Base-by-base conservation (phyloP, 176 grass and related monocot genomes). In the Oryza punctata region DNA sequence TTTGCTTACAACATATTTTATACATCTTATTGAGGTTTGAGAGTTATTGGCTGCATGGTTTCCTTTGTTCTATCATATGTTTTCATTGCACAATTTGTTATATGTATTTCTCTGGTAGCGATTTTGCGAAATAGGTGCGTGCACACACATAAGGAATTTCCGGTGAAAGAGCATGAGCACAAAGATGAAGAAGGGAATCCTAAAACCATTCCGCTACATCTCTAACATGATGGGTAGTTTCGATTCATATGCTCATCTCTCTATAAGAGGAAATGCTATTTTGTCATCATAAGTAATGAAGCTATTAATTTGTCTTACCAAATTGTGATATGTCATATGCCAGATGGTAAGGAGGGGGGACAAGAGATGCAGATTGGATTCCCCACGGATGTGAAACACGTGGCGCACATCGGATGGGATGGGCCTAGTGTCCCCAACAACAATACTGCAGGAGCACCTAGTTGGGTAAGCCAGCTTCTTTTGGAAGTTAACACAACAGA, bases 351-450 rank as follows among this genome's bases (percentile, higher is more conserved):
- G 80, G 94, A 96, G 33, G 33, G 5, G 19, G 6, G 2, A 19
- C 83, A 66, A 7, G 96, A 98, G 2, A 45, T 98, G 76, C 82
- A 93, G 84, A 98, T 98, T 13, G 96, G 96, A 61, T 86, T 93
- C 50, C 96, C 96, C 24, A 98, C 96, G 25, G 93, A 98, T 71
- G 93, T 98, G 52, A 95, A 93, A 74, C 96, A 98, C 59, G 89
- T 98, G 85, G 96, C 92, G 1, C 96, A 98, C 76, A 98, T 98
- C 4, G 96, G 96, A 77, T 91, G 85, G 72, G 90, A 94, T 1
- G 93, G 90, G 19, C 79, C 90, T 6, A 87, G 73, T 18, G 64
- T 63, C 33, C 16, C 65, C 3, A 84, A 12, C 24, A 81, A 32
- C 35, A 83, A 90, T 32, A 75, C 81, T 35, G 33, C 33, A 35